phyloP scores from a whole-genome alignment of 768 basidiomycete genomes.

The Pisolithus orientalis region DNA sequence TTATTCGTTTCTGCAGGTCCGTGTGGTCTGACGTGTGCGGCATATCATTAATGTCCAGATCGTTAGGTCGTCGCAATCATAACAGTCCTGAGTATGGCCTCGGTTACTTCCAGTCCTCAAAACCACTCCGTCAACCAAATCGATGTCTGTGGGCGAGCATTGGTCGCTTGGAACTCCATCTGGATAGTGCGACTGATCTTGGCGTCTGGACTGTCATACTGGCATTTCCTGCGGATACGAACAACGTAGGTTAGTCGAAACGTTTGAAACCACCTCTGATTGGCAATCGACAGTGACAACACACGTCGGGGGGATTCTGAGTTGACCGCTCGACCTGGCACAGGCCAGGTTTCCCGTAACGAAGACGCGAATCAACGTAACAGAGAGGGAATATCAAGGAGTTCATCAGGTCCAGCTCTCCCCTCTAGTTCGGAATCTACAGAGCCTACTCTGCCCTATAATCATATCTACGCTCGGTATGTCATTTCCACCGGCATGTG shows the following conservation, averaged over 20 bases:
- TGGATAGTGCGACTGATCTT: slow-evolving; percentile 54
- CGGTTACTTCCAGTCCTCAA: slow-evolving; percentile 41
- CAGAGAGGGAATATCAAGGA: slow-evolving; percentile 13
- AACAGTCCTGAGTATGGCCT: slow-evolving; percentile 43
- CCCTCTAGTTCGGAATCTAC: slow-evolving; percentile 16
- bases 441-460: slow-evolving; percentile 19
- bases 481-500: slow-evolving; percentile 1
- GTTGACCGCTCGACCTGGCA: slow-evolving; percentile 19
- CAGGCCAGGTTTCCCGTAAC: slow-evolving; percentile 8
- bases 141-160: slow-evolving; percentile 54
- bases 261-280: slow-evolving; percentile 7
- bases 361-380: slow-evolving; percentile 13
- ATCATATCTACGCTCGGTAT: slow-evolving; percentile 25
- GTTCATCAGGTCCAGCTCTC: not conserved
- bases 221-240: slow-evolving; percentile 43
- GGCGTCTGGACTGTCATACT: slow-evolving; percentile 44
- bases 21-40: slow-evolving; percentile 9
- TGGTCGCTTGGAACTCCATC: slow-evolving; percentile 61
- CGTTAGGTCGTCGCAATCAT: slow-evolving; percentile 47
- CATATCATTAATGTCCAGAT: not conserved
- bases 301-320: slow-evolving; percentile 24
- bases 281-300: slow-evolving; percentile 12
- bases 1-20: slow-evolving; percentile 51
- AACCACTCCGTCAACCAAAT: slow-evolving; percentile 44
- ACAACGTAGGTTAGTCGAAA: slow-evolving; percentile 21